phyloP scores from a whole-genome alignment of 257 asterid species.

The Primulina eburnea region DNA sequence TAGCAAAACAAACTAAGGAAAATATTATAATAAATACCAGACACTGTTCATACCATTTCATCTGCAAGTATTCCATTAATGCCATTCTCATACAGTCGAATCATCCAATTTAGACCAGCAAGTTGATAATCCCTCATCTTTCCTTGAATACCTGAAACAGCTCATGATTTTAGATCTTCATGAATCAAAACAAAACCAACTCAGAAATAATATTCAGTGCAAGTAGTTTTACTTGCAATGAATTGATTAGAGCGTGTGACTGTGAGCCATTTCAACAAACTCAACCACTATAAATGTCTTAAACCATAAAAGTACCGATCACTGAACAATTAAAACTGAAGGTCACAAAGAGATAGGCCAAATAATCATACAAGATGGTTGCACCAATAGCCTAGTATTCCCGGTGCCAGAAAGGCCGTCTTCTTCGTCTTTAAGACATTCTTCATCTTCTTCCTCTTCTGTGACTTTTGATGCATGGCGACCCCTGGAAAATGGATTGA shows the following conservation, averaged over 20 bases:
- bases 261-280: neutral
- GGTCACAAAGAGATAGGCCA: neutral
- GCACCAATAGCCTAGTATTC: constrained; percentile 80
- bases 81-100: constrained; percentile 95
- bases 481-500: constrained; percentile 56
- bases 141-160: constrained; percentile 82
- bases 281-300: neutral
- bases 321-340: neutral
- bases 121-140: constrained; percentile 99
- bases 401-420: constrained; percentile 69
- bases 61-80: constrained; percentile 98
- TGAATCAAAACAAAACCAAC: neutral
- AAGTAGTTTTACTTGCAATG: neutral
- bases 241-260: neutral
- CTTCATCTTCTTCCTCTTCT: constrained; percentile 98
- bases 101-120: constrained; percentile 97
- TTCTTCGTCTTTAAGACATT: constrained; percentile 92
- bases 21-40: neutral
- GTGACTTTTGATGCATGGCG: constrained; percentile 97
- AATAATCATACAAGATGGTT: constrained; percentile 82
- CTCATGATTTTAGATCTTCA: constrained; percentile 12
- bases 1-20: constrained; percentile 12
- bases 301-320: neutral
- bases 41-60: constrained; percentile 71
- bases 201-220: neutral